Conservation (phyloP, 441 rosid species). For the Aleurites moluccanus region DNA sequence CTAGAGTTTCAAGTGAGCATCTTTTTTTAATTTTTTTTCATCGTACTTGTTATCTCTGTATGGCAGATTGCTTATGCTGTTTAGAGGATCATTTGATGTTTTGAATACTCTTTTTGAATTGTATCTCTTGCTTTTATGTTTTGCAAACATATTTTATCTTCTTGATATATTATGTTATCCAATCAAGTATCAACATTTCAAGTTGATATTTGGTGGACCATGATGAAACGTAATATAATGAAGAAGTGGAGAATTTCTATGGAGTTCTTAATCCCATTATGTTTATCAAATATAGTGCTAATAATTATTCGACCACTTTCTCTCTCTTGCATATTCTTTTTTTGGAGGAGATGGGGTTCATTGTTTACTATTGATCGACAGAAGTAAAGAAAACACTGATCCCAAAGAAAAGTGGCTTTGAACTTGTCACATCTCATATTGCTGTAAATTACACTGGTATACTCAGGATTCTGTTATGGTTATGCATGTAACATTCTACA, state of each 20-base stretch:
- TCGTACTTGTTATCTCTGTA: background rate
- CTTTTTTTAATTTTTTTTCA: background rate
- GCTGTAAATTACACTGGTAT: background rate
- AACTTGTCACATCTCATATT: background rate
- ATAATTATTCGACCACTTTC: background rate
- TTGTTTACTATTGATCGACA: background rate
- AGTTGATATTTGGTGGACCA: background rate
- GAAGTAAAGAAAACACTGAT: background rate
- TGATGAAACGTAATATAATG: background rate
- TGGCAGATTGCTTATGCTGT: background rate
- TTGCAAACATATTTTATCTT: background rate
- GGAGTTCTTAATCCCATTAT: background rate
- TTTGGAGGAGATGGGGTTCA: background rate
- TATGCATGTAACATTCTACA: background rate
- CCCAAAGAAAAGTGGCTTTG: background rate
- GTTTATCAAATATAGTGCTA: background rate
- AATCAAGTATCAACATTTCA: background rate
- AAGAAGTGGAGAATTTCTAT: background rate
- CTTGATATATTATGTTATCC: background rate
- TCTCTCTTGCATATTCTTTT: background rate
- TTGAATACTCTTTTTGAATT: background rate
- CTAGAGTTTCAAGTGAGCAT: constrained; percentile 56
- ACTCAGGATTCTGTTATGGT: background rate
- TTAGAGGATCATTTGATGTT: background rate
- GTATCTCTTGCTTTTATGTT: background rate